Evolutionary conservation across 1,139 yeast genomes (phyloP), one percentile per base, ranked within the genome.

Genomic region (Candida neerlandica): DNA sequence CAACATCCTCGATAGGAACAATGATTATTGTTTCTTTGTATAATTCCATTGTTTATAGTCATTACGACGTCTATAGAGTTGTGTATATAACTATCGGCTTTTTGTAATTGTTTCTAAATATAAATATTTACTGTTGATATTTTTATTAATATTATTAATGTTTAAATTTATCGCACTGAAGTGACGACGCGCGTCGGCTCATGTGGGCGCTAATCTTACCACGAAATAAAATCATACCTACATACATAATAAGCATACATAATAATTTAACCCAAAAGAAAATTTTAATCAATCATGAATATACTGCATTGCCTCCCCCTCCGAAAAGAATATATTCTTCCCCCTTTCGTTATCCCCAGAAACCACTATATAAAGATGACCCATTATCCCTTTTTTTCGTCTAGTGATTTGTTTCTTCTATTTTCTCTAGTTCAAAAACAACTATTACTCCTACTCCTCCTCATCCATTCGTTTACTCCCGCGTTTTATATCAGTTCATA

Each of bases 321-420:
- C 12, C 12, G n/a, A n/a, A n/a, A n/a, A 12, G 3, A 35, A 18
- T 18, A 18, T 12, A 10, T 9, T 7, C 23, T 35, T 21, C 30
- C 41, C 41, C 41, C 41, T 37, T 37, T 37, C 41, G 41, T 6
- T 21, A 12, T 37, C 12, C 29, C 16, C 30, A 29, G 29, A 21
- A n/a, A 16, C 29, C 4, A 37, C 14, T 19, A 19, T 37, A 37
- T 37, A 37, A 37, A 19, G 16, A 37, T 12, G 29, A 19, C 15
- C 18, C 41, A 23, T 23, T 7, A 23, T 10, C 29, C 26, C 39
- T 4, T 18, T 33, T 14, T n/a, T 34, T 11, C 39, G 18, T 15
- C 7, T 16, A 14, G 11, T 9, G 5, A 19, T 14, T 19, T 37
- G 12, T 21, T n/a, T 34, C 18, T 34, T 7, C 18, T 18, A 12